A percentile compares a stretch with the other conserved stretches of the same genome.
phyloP scores from a whole-genome alignment of 2,329 filamentous ascomycete genomes.

The Alternaria arbusti region DNA sequence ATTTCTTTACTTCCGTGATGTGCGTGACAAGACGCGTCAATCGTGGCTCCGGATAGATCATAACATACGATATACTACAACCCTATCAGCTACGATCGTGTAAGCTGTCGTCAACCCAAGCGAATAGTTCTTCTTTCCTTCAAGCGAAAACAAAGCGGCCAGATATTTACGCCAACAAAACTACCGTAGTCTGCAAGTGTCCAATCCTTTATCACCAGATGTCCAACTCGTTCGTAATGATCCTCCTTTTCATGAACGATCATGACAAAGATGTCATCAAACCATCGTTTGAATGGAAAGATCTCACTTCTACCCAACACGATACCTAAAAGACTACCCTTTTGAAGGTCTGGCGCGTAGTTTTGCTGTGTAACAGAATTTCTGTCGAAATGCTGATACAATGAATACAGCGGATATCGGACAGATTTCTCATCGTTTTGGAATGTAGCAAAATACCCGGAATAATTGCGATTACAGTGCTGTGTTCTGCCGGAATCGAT shows the following conservation, averaged over 20 bases:
- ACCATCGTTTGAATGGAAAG: no score
- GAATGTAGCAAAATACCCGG: not conserved
- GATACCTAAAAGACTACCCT: not conserved
- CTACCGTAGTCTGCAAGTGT: no score
- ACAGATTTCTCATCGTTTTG: not conserved
- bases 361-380: not conserved
- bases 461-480: not conserved
- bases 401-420: accelerated
- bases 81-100: no score
- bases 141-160: not conserved
- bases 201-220: no score
- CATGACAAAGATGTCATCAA: not conserved
- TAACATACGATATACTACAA: no score
- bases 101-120: not conserved
- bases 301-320: not conserved
- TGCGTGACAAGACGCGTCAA: not conserved
- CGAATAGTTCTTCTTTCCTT: not conserved
- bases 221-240: not conserved
- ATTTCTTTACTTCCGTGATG: no score
- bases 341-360: not conserved
- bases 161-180: no score
- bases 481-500: no score
- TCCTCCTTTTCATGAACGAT: not conserved
- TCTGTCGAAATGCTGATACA: not conserved
- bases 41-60: no score